Evolutionary conservation across 192 early-diverging fungal species (phyloP).

Genomic region (Backusella tuberculispora): DNA sequence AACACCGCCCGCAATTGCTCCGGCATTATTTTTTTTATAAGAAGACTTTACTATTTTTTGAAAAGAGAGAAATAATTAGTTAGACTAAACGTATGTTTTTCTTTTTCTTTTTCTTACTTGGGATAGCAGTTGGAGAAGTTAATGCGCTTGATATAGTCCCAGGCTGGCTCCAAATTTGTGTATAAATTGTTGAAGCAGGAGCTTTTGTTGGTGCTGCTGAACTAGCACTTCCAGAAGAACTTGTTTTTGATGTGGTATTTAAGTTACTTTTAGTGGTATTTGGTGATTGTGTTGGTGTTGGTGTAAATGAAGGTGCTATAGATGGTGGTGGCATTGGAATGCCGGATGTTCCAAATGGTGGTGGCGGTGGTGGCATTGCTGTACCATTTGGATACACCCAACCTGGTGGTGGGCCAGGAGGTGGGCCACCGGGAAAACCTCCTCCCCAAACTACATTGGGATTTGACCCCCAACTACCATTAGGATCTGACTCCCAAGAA

Average conservation of each 20-base stretch:
- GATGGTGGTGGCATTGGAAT: neutral
- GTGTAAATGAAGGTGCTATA: neutral
- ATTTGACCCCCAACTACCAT: neutral
- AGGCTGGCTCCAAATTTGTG: neutral
- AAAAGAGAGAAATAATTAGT: neutral
- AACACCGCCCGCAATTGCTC: neutral
- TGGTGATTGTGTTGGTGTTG: neutral
- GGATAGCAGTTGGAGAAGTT: neutral
- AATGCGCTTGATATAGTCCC: too few species aligned
- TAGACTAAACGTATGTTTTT: neutral
- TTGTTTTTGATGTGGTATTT: too few species aligned
- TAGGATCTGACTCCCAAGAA: neutral
- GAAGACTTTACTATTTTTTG: neutral
- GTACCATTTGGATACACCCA: neutral
- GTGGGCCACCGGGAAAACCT: neutral
- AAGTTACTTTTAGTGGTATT: too few species aligned
- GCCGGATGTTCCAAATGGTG: too few species aligned
- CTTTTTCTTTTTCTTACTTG: neutral
- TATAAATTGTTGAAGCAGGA: neutral
- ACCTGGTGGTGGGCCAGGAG: neutral
- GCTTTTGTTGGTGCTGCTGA: neutral
- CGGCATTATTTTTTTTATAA: neutral
- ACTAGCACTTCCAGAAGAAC: too few species aligned
- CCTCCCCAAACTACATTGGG: neutral
- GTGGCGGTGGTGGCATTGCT: neutral